phyloP scores from a whole-genome alignment of 306 rosid species.

The Vigna reflexopilosa region DNA sequence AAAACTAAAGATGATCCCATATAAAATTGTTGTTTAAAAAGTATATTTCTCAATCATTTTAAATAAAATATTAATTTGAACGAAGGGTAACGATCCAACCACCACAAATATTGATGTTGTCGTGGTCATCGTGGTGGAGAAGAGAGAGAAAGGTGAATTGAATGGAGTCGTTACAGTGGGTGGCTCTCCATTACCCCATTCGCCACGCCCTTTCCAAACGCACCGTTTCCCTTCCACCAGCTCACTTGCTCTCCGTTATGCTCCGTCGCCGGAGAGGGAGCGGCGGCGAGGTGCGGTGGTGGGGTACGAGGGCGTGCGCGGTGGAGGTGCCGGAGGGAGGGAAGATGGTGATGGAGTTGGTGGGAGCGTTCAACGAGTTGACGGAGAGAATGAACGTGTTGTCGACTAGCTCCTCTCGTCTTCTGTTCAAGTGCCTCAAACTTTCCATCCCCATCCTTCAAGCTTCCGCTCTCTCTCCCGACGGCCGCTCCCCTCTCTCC shows the following conservation, averaged over 20 bases:
- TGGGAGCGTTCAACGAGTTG: slow-evolving; percentile 85
- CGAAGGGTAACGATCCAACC: no score
- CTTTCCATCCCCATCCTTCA: slow-evolving; percentile 79
- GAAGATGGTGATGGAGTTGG: slow-evolving; percentile 86
- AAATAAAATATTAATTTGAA: no score
- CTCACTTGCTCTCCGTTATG: slow-evolving; percentile 7
- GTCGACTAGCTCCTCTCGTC: slow-evolving; percentile 65
- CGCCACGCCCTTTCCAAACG: slow-evolving; percentile 19
- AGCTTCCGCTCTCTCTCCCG: slow-evolving; percentile 62
- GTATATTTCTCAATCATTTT: no score
- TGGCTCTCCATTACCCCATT: slow-evolving; percentile 24
- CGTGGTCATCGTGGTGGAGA: neutral
- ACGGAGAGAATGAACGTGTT: slow-evolving; percentile 71
- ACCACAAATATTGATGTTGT: no score
- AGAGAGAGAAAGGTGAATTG: neutral
- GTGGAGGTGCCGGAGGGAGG: slow-evolving; percentile 58
- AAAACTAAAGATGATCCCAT: no score
- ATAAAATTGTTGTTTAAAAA: no score
- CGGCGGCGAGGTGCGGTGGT: neutral
- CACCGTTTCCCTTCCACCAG: neutral
- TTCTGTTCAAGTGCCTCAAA: slow-evolving; percentile 82
- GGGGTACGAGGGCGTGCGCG: slow-evolving; percentile 12
- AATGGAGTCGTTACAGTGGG: slow-evolving; percentile 40
- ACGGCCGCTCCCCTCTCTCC: slow-evolving; percentile 87
- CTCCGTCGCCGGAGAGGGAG: neutral